Percentiles rank a stretch among this genome's conserved stretches.
These are phyloP conservation scores for Fagopyrum esculentum DNA, from an alignment of 148 eudicot genomes.

Conservation along the genomic window DNA sequence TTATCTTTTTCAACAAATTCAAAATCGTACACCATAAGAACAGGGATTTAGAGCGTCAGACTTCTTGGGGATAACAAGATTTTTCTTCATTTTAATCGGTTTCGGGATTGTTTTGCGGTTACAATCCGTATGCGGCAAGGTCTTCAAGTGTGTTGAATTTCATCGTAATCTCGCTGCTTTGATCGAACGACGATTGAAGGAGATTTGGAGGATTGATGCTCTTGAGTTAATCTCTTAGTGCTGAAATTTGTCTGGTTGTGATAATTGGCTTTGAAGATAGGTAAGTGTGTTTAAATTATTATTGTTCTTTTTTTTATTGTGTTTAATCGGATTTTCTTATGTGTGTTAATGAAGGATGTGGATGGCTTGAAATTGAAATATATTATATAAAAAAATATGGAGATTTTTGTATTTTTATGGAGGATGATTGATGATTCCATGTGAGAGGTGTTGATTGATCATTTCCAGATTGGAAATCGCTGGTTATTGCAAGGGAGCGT, in stretches of 20 bases:
- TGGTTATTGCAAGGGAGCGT: conserved; percentile 6
- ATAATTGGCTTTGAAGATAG: conserved; percentile 4
- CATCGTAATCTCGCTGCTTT: neutral
- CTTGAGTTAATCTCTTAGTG: neutral
- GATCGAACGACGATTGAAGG: neutral
- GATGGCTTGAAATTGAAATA: conserved; percentile 6
- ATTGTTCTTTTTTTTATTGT: neutral
- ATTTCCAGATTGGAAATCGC: conserved; percentile 12
- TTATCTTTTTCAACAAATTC: neutral
- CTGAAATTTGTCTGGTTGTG: conserved; percentile 11
- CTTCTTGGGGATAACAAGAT: neutral
- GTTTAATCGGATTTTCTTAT: neutral
- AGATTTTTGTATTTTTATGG: conserved; percentile 4
- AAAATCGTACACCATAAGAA: neutral
- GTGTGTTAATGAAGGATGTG: conserved; percentile 6
- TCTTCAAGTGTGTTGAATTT: neutral
- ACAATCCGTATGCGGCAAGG: neutral
- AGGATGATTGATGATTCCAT: conserved; percentile 10
- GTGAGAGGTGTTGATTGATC: conserved; percentile 11
- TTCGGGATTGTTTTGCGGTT: neutral
- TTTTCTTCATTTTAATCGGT: neutral
- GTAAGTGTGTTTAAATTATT: conserved; percentile 4
- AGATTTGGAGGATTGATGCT: neutral
- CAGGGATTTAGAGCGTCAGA: conserved; percentile 1
- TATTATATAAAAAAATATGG: neutral